Conservation (phyloP, 805 yeast genomes). For the Lipomyces yamanashiensis region DNA sequence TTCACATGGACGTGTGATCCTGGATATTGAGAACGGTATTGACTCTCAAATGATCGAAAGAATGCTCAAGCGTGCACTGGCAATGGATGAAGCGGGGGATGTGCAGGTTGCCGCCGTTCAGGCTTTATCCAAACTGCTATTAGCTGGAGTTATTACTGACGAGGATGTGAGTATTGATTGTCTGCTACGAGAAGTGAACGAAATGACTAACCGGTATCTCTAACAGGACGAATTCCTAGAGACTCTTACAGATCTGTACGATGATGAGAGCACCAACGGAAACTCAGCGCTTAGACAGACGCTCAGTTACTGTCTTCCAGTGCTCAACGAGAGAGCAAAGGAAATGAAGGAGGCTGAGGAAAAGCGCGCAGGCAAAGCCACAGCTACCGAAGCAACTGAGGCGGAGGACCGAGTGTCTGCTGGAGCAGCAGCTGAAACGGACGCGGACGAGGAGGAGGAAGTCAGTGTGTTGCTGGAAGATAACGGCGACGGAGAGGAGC, state of each 20-base stretch:
- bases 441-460: slow-evolving; percentile 3
- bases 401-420: neutral
- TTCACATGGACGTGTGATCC: slow-evolving; percentile 70
- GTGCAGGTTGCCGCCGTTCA: slow-evolving; percentile 84
- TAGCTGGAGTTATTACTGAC: slow-evolving; percentile 75
- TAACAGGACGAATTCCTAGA: slow-evolving; percentile 7
- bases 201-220: neutral
- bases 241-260: slow-evolving; percentile 51
- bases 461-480: neutral
- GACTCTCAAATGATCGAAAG: slow-evolving; percentile 30
- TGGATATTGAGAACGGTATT: slow-evolving; percentile 50
- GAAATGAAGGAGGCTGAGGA: slow-evolving; percentile 39
- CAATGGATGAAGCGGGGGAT: slow-evolving; percentile 50
- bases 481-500: neutral
- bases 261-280: slow-evolving; percentile 64
- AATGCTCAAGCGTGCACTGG: slow-evolving; percentile 48
- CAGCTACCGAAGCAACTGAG: slow-evolving; percentile 4
- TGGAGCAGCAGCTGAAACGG: neutral
- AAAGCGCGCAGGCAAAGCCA: slow-evolving; percentile 39
- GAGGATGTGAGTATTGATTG: slow-evolving; percentile 50
- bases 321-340: slow-evolving; percentile 40
- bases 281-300: slow-evolving; percentile 77
- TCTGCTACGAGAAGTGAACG: neutral
- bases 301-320: slow-evolving; percentile 85
- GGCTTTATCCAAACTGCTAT: slow-evolving; percentile 78